A percentile compares a stretch with the other conserved stretches of the same genome.
phyloP scores from a whole-genome alignment of 2,329 filamentous ascomycete genomes.

The Apiospora arundinis region DNA sequence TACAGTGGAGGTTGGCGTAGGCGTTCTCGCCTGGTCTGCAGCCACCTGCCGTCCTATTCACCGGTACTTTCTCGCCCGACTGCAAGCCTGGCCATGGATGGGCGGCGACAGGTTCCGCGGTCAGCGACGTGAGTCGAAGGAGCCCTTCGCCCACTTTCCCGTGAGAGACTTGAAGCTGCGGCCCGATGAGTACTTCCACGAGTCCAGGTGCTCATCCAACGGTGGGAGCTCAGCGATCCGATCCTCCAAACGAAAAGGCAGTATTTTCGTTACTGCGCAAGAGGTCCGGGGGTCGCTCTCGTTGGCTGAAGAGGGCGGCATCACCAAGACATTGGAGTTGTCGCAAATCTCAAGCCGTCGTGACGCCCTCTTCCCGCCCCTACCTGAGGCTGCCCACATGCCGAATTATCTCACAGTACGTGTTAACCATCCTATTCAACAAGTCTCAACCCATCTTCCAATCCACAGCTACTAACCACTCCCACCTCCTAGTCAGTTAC shows the following conservation, averaged over 20 bases:
- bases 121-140: neutral
- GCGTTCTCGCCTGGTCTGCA: neutral
- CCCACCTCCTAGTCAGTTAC: neutral
- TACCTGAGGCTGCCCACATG: neutral
- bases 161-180: neutral
- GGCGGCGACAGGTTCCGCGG: neutral
- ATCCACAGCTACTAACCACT: neutral
- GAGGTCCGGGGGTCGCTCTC: neutral
- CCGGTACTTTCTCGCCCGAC: neutral
- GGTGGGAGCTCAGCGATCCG: neutral
- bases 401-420: neutral
- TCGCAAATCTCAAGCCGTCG: neutral
- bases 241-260: neutral
- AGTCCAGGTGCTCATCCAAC: neutral
- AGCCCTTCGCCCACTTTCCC: neutral
- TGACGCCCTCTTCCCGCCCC: neutral
- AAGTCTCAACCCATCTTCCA: too few relatives aligned
- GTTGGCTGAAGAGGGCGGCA: neutral
- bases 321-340: neutral
- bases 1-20: constrained; percentile 10
- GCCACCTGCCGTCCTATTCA: neutral
- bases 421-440: neutral
- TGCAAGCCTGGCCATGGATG: neutral
- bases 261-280: neutral
- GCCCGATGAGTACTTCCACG: constrained; percentile 4